Base-by-base conservation (phyloP, 352 stramenopile genomes). In the Pythium guiyangense region DNA sequence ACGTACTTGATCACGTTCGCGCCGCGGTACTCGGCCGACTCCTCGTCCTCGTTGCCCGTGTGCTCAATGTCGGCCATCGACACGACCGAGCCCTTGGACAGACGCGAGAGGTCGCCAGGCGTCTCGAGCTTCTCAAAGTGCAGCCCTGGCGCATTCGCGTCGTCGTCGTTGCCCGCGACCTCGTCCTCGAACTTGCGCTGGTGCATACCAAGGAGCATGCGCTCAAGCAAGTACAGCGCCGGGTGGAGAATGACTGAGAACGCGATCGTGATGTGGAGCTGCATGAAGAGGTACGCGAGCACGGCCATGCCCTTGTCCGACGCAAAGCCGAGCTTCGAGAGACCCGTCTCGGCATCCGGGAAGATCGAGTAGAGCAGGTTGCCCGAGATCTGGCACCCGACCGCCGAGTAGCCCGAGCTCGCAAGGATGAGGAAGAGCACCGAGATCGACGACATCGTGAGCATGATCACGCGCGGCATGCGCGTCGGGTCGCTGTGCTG, bases 211-310 rank as follows among this genome's bases (percentile, higher is more conserved):
- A 73, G 44, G 26, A 71, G 15, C 27, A 67, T 42, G 27, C 62
- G 51, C 46, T 73, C 58, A 10, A 71, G 42, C 15, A 67, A 48
- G 27, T 66, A 62, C 37, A 71, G 64, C 31, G 63, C 58, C 5
- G 63, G 66, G 17, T 35, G 25, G 25, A 64, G 37, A 37, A 73
- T 45, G 22, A 71, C 62, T 6, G 62, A 52, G 37, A 73, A 67
- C n/a, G 63, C 63, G 40, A 73, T 71, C 27, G 65, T 58, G 18
- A 71, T 61, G 43, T 73, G 65, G 25, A 71, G 20, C 37, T 71
- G 63, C 65, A 73, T 73, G 51, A 15, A 40, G 25, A 53, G 50
- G 34, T 54, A 69, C 54, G 49, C 60, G 49, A 64, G 56, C 12
- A 60, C 49, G 25, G 46, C 59, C n/a, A 44, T 20, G 1, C 64